Conservation (phyloP, 352 stramenopile genomes). For the Phytopythium sindhum region DNA sequence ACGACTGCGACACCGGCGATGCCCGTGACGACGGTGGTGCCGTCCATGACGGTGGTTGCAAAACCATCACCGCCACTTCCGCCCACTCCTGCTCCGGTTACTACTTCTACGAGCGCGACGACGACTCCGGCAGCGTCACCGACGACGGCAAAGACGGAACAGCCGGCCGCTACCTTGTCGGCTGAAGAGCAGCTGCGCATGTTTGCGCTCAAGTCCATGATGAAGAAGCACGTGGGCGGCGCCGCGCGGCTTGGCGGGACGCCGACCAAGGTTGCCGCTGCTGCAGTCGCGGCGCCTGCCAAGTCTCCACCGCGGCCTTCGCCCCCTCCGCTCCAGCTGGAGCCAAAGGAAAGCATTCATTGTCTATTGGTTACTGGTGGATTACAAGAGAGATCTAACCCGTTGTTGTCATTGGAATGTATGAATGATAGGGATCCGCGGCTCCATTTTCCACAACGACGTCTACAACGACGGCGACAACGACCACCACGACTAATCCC, state of each 20-base stretch:
- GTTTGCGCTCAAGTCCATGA: constrained; percentile 67
- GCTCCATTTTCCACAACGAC: background rate
- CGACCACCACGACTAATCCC: constrained; percentile 17
- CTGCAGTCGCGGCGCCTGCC: constrained; percentile 13
- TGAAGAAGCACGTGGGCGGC: constrained; percentile 43
- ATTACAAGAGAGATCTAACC: background rate
- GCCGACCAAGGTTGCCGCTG: constrained; percentile 18
- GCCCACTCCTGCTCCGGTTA: background rate
- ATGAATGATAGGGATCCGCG: background rate
- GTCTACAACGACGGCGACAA: constrained; percentile 7
- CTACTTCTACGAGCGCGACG: constrained; percentile 11
- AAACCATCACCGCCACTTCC: background rate
- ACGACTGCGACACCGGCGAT: constrained; percentile 9
- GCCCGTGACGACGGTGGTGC: background rate
- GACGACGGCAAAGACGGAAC: constrained; percentile 9
- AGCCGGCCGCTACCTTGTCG: constrained; percentile 20
- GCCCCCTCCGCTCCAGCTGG: background rate
- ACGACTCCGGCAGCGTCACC: constrained; percentile 11
- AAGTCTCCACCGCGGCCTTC: constrained; percentile 12
- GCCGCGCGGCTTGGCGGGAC: constrained; percentile 17
- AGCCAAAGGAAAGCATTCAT: constrained; percentile 1
- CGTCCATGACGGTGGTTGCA: background rate
- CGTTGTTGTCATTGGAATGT: background rate
- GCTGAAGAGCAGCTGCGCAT: constrained; percentile 61
- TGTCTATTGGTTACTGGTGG: background rate